Conservation (phyloP, 306 rosid genomes). For the Canavalia gladiata region DNA sequence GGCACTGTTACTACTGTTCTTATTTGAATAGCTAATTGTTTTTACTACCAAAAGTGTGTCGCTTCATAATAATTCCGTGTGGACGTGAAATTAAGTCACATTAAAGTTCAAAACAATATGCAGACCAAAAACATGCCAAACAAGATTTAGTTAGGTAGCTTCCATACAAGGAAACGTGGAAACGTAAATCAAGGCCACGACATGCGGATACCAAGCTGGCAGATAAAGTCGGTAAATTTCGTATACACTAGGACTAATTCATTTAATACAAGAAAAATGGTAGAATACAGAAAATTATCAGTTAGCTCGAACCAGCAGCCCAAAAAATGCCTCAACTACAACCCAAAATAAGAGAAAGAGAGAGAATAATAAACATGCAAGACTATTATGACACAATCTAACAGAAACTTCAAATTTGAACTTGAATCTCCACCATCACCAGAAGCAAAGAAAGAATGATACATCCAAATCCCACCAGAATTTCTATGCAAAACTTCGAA, state of each 20-base stretch:
- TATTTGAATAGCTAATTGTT: too few relatives aligned
- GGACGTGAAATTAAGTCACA: neutral
- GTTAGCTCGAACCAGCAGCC: constrained; percentile 66
- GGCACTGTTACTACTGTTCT: too few relatives aligned
- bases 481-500: constrained; percentile 44
- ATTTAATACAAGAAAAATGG: constrained; percentile 55
- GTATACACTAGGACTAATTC: constrained; percentile 52
- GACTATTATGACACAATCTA: constrained; percentile 57
- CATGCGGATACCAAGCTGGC: constrained; percentile 42
- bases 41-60: too few relatives aligned
- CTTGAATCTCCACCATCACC: constrained; percentile 57
- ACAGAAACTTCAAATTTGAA: constrained; percentile 53
- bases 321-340: constrained; percentile 75
- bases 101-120: neutral
- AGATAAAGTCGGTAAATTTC: constrained; percentile 51
- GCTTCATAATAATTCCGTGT: neutral
- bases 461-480: constrained; percentile 54
- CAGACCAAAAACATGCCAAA: constrained; percentile 5
- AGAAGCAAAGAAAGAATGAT: constrained; percentile 50
- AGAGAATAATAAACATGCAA: constrained; percentile 57
- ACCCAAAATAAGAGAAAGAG: neutral
- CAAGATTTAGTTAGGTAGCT: constrained; percentile 7
- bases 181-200: constrained; percentile 20
- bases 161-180: constrained; percentile 28
- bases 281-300: constrained; percentile 59